A percentile compares a stretch with the other conserved stretches of the same genome.
phyloP scores from a whole-genome alignment of 2,329 filamentous ascomycete species.

The Diaporthe nobilis region DNA sequence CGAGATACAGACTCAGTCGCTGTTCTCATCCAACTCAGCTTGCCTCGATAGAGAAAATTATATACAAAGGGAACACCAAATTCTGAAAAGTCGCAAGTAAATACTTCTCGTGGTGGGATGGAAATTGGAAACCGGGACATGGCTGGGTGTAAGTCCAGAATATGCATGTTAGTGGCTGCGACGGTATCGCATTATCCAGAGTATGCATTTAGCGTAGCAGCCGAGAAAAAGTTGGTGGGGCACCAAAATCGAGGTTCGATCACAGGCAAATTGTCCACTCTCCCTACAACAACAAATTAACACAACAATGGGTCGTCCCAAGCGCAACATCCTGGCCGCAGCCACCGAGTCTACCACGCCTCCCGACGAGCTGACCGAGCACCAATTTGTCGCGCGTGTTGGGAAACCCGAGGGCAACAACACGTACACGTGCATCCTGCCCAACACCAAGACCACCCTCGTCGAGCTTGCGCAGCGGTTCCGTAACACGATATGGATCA shows the following conservation, averaged over 20 bases:
- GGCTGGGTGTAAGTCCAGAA: neutral
- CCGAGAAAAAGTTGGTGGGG: constrained; percentile 37
- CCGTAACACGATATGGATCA: constrained; percentile 94
- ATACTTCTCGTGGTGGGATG: neutral
- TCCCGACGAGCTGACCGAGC: constrained; percentile 70
- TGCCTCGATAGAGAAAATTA: too few relatives aligned
- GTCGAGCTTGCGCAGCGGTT: constrained; percentile 89
- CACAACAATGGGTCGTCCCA: constrained; percentile 76
- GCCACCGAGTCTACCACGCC: constrained; percentile 78
- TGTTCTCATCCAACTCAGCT: neutral
- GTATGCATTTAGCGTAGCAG: constrained; percentile 1
- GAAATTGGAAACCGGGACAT: neutral
- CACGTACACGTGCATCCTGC: constrained; percentile 83
- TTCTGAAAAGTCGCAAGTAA: neutral
- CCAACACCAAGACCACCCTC: constrained; percentile 75
- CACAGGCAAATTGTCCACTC: constrained; percentile 16
- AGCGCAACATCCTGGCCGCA: constrained; percentile 83
- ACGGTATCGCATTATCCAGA: neutral
- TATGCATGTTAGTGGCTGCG: neutral
- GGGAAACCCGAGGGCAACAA: constrained; percentile 90
- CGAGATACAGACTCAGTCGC: neutral
- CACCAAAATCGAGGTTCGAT: neutral
- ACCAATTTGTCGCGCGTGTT: constrained; percentile 81
- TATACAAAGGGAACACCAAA: neutral
- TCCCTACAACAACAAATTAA: neutral